These are phyloP conservation scores for Rubus idaeus DNA, from an alignment of 306 rosid genomes.

Conservation along the genomic window DNA sequence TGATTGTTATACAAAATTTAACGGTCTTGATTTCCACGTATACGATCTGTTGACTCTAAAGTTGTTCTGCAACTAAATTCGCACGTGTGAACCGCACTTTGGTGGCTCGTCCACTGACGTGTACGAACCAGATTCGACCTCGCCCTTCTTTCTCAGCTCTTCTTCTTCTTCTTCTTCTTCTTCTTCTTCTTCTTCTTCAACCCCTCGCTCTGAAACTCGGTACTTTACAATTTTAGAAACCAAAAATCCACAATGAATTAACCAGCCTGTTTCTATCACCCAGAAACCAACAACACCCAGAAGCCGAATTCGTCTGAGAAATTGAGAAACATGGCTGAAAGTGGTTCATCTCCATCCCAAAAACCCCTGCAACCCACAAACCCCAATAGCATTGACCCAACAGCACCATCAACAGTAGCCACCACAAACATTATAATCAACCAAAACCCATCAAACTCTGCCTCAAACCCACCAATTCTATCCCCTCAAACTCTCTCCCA, in stretches of 20 bases:
- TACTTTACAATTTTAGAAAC: neutral
- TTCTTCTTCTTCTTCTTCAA: neutral
- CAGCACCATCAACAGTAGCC: conserved; percentile 19
- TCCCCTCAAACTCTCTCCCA: conserved; percentile 48
- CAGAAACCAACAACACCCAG: neutral
- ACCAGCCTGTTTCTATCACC: neutral
- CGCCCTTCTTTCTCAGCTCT: neutral
- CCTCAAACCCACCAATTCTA: conserved; percentile 39
- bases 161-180: conserved; percentile 1
- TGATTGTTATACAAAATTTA: neutral
- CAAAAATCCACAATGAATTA: conserved; percentile 18
- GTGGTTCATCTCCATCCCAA: conserved; percentile 39
- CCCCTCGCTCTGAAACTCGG: conserved; percentile 9
- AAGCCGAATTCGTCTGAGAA: neutral
- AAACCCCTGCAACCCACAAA: conserved; percentile 35
- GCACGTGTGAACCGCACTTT: neutral
- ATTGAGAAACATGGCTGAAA: conserved; percentile 45
- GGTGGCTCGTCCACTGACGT: conserved; percentile 18
- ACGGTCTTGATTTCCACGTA: conserved; percentile 1
- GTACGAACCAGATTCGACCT: conserved; percentile 43
- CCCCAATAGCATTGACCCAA: conserved; percentile 36
- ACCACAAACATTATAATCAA: conserved; percentile 27
- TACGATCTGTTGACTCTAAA: conserved; percentile 12
- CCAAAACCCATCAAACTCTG: conserved; percentile 39
- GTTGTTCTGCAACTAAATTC: neutral